These are phyloP conservation scores for Tolypocladium paradoxum DNA, from an alignment of 2,329 filamentous ascomycete species.

Conservation along the genomic window DNA sequence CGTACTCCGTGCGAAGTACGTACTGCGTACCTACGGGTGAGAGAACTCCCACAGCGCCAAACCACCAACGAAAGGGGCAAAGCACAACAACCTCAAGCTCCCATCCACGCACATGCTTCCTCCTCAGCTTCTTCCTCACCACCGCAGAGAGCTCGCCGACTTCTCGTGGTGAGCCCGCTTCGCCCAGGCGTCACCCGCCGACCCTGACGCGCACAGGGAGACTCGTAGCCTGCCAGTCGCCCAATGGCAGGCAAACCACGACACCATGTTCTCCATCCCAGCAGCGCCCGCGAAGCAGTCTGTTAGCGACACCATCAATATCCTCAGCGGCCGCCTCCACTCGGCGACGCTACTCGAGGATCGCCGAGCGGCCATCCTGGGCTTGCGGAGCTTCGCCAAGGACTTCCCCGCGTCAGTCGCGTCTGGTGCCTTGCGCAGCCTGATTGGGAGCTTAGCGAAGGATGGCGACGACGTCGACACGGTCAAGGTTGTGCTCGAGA, in stretches of 20 bases:
- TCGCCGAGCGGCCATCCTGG: constrained; percentile 82
- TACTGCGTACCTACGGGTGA: no score
- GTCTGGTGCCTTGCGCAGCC: constrained; percentile 76
- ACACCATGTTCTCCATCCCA: constrained; percentile 51
- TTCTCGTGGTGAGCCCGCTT: background rate
- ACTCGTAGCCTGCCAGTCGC: constrained; percentile 1
- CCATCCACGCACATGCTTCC: background rate
- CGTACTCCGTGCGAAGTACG: no score
- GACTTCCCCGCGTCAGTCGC: constrained; percentile 93
- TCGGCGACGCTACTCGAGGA: constrained; percentile 92
- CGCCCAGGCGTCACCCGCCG: background rate
- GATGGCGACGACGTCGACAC: constrained; percentile 95
- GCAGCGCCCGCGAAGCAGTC: constrained; percentile 87
- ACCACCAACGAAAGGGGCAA: background rate
- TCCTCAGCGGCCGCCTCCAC: constrained; percentile 74
- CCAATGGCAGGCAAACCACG: constrained; percentile 18
- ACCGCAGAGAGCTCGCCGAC: background rate
- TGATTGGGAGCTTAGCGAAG: constrained; percentile 76
- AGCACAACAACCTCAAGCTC: background rate
- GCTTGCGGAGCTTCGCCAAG: constrained; percentile 90
- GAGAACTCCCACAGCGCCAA: no score
- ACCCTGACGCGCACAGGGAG: background rate
- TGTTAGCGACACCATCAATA: constrained; percentile 86
- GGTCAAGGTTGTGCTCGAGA: constrained; percentile 89
- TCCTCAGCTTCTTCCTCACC: background rate